Evolutionary conservation across 805 yeast species (phyloP).

Genomic region (Ogataea saltuana): DNA sequence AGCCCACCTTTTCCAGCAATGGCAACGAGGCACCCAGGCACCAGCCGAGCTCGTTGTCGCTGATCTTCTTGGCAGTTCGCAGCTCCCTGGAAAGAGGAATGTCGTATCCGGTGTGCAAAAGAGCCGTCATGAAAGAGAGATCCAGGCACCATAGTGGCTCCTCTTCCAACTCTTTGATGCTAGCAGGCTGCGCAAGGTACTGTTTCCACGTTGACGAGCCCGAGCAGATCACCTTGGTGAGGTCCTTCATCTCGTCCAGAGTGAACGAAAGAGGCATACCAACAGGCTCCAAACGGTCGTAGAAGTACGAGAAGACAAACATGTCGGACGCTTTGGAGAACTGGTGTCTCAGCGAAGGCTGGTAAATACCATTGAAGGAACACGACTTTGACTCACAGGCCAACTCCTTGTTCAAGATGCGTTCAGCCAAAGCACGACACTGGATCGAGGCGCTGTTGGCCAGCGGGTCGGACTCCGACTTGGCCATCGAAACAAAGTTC

Average conservation of each 20-base stretch:
- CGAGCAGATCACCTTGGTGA: slow-evolving; percentile 81
- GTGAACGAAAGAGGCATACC: slow-evolving; percentile 94
- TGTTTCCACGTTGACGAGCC: slow-evolving; percentile 77
- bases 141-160: slow-evolving; percentile 97
- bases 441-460: slow-evolving; percentile 65
- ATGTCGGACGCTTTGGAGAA: slow-evolving; percentile 75
- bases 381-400: slow-evolving; percentile 79
- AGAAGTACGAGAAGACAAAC: slow-evolving; percentile 91
- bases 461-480: slow-evolving; percentile 28
- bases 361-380: slow-evolving; percentile 96
- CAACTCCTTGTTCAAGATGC: slow-evolving; percentile 77
- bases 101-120: slow-evolving; percentile 95
- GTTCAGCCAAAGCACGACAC: slow-evolving; percentile 84
- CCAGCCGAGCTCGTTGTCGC: slow-evolving; percentile 94
- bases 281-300: slow-evolving; percentile 89
- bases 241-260: slow-evolving; percentile 75
- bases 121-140: slow-evolving; percentile 82
- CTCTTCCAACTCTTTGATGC: slow-evolving; percentile 61
- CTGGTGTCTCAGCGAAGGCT: slow-evolving; percentile 82
- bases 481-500: slow-evolving; percentile 35
- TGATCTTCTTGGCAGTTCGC: slow-evolving; percentile 87
- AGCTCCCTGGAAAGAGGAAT: slow-evolving; percentile 88
- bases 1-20: slow-evolving; percentile 67
- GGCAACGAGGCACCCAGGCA: slow-evolving; percentile 98
- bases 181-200: slow-evolving; percentile 64